Evolutionary conservation across 129 eudicot genomes (phyloP).

Genomic region (Logfia minima): DNA sequence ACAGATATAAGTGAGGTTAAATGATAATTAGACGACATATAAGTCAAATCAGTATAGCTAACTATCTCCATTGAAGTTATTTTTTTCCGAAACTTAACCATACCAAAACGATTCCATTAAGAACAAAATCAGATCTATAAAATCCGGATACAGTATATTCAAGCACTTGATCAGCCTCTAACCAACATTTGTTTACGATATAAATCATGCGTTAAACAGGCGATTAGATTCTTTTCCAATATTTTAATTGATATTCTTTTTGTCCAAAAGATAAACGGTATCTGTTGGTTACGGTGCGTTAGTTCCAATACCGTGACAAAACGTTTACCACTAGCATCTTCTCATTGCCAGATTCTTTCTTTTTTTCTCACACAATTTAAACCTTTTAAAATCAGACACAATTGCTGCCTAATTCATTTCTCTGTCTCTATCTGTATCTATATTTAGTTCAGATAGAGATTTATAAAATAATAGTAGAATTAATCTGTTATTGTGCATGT

Average conservation of each 20-base stretch:
- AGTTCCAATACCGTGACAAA: slow-evolving; percentile 48
- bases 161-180: background rate
- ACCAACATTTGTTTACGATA: too few relatives aligned
- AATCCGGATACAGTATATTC: background rate
- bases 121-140: too few relatives aligned
- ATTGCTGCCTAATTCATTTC: slow-evolving; percentile 19
- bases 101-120: too few relatives aligned
- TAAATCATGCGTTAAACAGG: too few relatives aligned
- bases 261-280: slow-evolving; percentile 31
- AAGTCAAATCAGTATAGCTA: too few relatives aligned
- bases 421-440: slow-evolving; percentile 8
- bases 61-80: too few relatives aligned
- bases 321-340: slow-evolving; percentile 44
- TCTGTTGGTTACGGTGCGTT: slow-evolving; percentile 26
- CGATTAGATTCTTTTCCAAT: too few relatives aligned
- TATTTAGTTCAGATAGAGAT: slow-evolving; percentile 7
- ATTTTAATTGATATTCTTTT: background rate
- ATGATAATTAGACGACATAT: too few relatives aligned
- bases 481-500: background rate
- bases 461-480: background rate
- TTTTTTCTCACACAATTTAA: background rate
- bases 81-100: too few relatives aligned
- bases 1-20: too few relatives aligned
- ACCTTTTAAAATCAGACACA: background rate
- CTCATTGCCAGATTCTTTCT: slow-evolving; percentile 32